A percentile compares a stretch with the other conserved stretches of the same genome.
These are phyloP conservation scores for Coccinonectria pachysandricola DNA, from an alignment of 2,329 filamentous ascomycete species.

Conservation along the genomic window DNA sequence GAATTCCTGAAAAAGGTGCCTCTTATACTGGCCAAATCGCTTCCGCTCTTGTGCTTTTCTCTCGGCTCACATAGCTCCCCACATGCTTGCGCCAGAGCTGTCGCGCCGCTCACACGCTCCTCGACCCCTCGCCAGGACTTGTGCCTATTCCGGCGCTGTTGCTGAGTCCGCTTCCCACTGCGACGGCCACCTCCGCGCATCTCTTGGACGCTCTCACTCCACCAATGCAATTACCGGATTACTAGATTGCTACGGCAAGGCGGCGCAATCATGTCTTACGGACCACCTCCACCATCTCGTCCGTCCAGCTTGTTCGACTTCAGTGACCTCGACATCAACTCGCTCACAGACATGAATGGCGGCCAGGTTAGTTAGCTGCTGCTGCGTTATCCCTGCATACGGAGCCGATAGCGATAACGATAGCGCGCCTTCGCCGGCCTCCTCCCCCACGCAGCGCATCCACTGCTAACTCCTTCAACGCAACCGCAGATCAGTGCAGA, in stretches of 20 bases:
- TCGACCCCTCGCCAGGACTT: background rate
- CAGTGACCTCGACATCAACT: conserved; percentile 20
- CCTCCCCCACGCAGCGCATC: conserved; percentile 5
- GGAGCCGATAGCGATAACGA: too few species aligned
- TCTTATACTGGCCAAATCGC: too few species aligned
- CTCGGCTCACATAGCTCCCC: too few species aligned
- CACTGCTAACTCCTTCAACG: conserved; percentile 10
- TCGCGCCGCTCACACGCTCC: too few species aligned
- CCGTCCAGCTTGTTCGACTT: conserved; percentile 26
- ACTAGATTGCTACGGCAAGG: conserved; percentile 9
- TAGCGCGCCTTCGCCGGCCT: conserved; percentile 5
- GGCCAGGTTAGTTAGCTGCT: conserved; percentile 17
- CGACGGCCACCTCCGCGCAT: conserved; percentile 5
- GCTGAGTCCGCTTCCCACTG: too few species aligned
- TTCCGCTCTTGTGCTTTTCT: too few species aligned
- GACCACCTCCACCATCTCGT: conserved; percentile 26
- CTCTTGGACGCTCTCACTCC: conserved; percentile 7
- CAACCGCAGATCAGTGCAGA: too few species aligned
- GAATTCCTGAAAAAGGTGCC: too few species aligned
- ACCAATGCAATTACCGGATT: conserved; percentile 20
- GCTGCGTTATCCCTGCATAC: too few species aligned
- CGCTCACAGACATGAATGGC: conserved; percentile 18
- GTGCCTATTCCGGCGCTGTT: conserved; percentile 2
- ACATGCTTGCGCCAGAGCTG: too few species aligned
- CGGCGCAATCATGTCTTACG: conserved; percentile 25